These are phyloP conservation scores for Monosporascus cannonballus DNA, from an alignment of 2,329 filamentous ascomycete genomes.

Conservation along the genomic window DNA sequence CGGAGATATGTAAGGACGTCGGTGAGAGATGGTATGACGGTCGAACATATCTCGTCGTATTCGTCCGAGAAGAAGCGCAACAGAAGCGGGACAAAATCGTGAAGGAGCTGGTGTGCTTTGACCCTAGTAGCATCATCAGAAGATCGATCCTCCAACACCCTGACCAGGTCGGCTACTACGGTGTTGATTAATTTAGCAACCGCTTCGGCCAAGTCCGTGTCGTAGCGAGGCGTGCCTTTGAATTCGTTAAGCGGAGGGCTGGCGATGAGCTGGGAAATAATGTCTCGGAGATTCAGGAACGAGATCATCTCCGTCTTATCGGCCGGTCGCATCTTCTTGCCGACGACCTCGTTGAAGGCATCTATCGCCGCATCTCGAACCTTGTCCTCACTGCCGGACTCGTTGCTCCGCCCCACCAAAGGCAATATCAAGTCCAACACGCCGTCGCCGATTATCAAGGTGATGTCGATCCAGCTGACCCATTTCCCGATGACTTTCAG, in stretches of 20 bases:
- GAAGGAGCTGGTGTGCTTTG: constrained; percentile 75
- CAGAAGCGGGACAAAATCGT: constrained; percentile 78
- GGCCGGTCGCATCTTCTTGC: constrained; percentile 92
- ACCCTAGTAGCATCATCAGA: constrained; percentile 58
- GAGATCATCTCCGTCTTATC: constrained; percentile 94
- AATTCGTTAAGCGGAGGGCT: constrained; percentile 76
- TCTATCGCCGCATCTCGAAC: constrained; percentile 89
- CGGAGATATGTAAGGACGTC: constrained; percentile 89
- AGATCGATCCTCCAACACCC: constrained; percentile 65
- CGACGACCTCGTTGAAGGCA: constrained; percentile 90
- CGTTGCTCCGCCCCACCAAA: constrained; percentile 70
- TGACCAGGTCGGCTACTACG: constrained; percentile 79
- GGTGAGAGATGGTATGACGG: constrained; percentile 86
- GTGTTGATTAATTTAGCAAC: constrained; percentile 95
- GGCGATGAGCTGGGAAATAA: constrained; percentile 78
- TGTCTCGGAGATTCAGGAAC: constrained; percentile 80
- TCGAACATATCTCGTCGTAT: constrained; percentile 96
- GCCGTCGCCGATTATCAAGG: constrained; percentile 80
- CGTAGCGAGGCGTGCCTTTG: constrained; percentile 78
- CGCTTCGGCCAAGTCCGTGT: constrained; percentile 90
- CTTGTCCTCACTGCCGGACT: constrained; percentile 61
- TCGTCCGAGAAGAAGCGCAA: constrained; percentile 96
- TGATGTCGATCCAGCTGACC: constrained; percentile 99
- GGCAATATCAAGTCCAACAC: constrained; percentile 83
- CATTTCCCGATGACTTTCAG: constrained; percentile 91